Evolutionary conservation across 2,329 filamentous ascomycete species (phyloP).

Genomic region (Talaromyces atroroseus): DNA sequence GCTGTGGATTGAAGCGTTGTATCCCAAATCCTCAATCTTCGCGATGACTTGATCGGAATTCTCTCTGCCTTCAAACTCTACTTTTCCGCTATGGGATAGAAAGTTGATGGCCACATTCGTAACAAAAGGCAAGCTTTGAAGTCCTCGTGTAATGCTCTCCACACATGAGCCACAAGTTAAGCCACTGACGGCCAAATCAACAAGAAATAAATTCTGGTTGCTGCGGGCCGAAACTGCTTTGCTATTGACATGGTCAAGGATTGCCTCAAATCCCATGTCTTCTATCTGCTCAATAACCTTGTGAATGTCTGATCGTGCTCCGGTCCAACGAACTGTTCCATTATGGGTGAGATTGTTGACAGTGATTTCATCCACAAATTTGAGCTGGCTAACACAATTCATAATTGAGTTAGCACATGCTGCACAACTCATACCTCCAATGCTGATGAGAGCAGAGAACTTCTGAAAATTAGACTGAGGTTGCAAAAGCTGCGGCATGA

Average conservation of each 20-base stretch:
- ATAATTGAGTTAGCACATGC: slow-evolving; percentile 49
- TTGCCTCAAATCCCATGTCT: slow-evolving; percentile 61
- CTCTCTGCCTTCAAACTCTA: slow-evolving; percentile 32
- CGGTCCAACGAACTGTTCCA: slow-evolving; percentile 44
- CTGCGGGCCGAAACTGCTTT: neutral
- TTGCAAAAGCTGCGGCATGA: neutral
- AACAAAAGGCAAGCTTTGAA: slow-evolving; percentile 45
- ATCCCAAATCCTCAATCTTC: slow-evolving; percentile 57
- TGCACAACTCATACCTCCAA: slow-evolving; percentile 55
- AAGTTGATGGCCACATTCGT: slow-evolving; percentile 46
- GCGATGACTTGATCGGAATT: slow-evolving; percentile 43
- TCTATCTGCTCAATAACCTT: slow-evolving; percentile 48
- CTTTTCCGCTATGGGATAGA: slow-evolving; percentile 43
- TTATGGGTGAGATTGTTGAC: slow-evolving; percentile 50
- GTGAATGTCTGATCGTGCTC: slow-evolving; percentile 39
- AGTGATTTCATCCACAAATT: slow-evolving; percentile 44
- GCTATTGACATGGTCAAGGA: slow-evolving; percentile 31
- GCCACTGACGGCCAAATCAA: slow-evolving; percentile 47
- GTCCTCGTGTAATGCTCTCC: slow-evolving; percentile 42
- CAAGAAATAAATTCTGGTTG: slow-evolving; percentile 24
- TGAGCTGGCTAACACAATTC: slow-evolving; percentile 39
- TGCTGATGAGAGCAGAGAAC: slow-evolving; percentile 38
- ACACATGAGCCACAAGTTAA: slow-evolving; percentile 57
- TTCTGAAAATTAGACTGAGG: neutral
- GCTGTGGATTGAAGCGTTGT: slow-evolving; percentile 53